A percentile compares a stretch with the other conserved stretches of the same genome.
These are phyloP conservation scores for Apophysomyces variabilis DNA, from an alignment of 371 early-diverging fungal species.

Conservation along the genomic window DNA sequence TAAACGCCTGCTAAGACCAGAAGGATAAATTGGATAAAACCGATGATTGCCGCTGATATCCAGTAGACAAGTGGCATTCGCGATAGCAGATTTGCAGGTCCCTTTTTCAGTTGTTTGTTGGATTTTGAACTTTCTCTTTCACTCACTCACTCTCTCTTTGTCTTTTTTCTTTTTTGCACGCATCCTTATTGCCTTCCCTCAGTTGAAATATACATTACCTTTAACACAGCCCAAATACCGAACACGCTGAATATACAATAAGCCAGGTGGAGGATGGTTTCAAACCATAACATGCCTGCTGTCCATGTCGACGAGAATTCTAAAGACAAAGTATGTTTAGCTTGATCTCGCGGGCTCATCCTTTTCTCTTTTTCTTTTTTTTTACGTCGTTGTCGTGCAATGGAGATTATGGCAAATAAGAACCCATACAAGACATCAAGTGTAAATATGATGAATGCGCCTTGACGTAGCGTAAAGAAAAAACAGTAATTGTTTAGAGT, in stretches of 20 bases:
- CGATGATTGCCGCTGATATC: slow-evolving; percentile 5
- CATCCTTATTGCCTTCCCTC: too few relatives aligned
- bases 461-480: slow-evolving; percentile 12
- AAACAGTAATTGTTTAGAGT: slow-evolving; percentile 16
- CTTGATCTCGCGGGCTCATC: too few relatives aligned
- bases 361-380: not conserved
- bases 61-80: slow-evolving; percentile 5
- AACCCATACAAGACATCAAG: slow-evolving; percentile 18
- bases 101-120: not conserved
- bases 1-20: slow-evolving; percentile 16
- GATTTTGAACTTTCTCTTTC: too few relatives aligned
- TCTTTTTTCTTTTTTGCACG: not conserved
- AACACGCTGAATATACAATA: slow-evolving; percentile 5
- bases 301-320: slow-evolving; percentile 14
- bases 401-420: slow-evolving; percentile 17
- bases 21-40: slow-evolving; percentile 15
- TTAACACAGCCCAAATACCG: slow-evolving; percentile 6
- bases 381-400: slow-evolving; percentile 15
- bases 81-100: not conserved
- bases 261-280: slow-evolving; percentile 10
- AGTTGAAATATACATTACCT: not conserved
- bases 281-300: slow-evolving; percentile 17
- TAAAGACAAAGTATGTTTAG: not conserved
- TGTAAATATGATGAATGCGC: slow-evolving; percentile 8
- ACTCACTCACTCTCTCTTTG: not conserved